Evolutionary conservation across 2,329 filamentous ascomycete genomes (phyloP).

Genomic region (Fusarium multiceps): DNA sequence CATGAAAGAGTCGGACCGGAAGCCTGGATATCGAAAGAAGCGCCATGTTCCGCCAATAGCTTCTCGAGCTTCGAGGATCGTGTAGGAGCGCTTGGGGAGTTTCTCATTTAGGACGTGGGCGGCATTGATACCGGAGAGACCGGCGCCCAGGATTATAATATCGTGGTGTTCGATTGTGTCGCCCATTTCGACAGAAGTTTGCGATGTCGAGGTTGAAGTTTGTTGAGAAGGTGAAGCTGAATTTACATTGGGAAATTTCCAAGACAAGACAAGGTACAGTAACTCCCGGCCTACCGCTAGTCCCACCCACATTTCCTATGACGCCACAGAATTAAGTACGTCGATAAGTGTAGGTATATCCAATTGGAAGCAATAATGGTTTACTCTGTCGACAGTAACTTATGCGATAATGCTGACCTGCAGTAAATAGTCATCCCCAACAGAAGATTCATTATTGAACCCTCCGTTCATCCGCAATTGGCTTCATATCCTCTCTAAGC

Average conservation of each 20-base stretch:
- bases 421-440: neutral
- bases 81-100: conserved; percentile 67
- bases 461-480: rapidly evolving
- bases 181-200: conserved; percentile 26
- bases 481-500: rapidly evolving
- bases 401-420: neutral
- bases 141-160: conserved; percentile 75
- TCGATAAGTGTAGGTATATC: too few relatives aligned
- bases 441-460: neutral
- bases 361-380: neutral
- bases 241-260: conserved; percentile 10
- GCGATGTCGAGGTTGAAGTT: neutral
- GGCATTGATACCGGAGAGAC: conserved; percentile 79
- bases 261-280: neutral
- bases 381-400: neutral
- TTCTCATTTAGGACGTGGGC: conserved; percentile 72
- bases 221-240: conserved; percentile 12
- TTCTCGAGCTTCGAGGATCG: conserved; percentile 74
- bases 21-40: conserved; percentile 80
- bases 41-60: conserved; percentile 81
- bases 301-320: neutral
- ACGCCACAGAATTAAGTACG: neutral
- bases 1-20: conserved; percentile 74
- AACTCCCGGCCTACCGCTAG: neutral
- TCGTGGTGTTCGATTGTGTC: conserved; percentile 53